These are phyloP conservation scores for Urostyla sp. DNA, from an alignment of 73 alveolate species.

Conservation along the genomic window DNA sequence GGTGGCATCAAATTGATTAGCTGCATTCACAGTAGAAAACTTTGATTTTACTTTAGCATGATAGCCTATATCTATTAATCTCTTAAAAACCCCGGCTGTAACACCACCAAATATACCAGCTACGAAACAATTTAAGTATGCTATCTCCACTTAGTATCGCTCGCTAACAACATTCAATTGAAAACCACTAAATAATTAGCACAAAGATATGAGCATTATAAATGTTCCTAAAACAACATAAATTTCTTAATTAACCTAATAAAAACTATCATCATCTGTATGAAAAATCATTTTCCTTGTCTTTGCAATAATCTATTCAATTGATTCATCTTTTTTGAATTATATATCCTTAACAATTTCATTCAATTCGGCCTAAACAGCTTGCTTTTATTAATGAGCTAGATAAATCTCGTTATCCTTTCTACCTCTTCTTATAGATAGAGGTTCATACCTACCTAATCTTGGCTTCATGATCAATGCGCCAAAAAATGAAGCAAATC, in stretches of 20 bases:
- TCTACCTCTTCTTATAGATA: conserved; percentile 39
- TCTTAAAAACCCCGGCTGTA: conserved; percentile 1
- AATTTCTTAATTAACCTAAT: conserved; percentile 25
- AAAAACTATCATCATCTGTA: conserved; percentile 22
- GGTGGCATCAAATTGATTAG: conserved; percentile 1
- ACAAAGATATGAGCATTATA: conserved; percentile 38
- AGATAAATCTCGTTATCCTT: conserved; percentile 6
- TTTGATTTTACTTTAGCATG: neutral
- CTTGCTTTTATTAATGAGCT: neutral
- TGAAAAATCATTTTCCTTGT: conserved; percentile 16
- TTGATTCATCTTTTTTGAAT: conserved; percentile 5
- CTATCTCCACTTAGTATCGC: conserved; percentile 43
- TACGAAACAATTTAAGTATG: conserved; percentile 22
- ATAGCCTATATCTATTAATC: neutral
- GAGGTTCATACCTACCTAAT: conserved; percentile 62
- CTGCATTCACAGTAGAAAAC: neutral
- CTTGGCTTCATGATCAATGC: conserved; percentile 66
- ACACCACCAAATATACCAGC: conserved; percentile 46
- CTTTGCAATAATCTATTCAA: neutral
- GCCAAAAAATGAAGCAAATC: conserved; percentile 64
- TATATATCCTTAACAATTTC: neutral
- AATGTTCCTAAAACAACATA: conserved; percentile 11
- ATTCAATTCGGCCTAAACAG: neutral
- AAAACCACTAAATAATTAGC: conserved; percentile 15
- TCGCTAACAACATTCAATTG: conserved; percentile 9